Base-by-base conservation (phyloP, 2,329 filamentous ascomycete genomes). In the Ceratocystis harringtonii region DNA sequence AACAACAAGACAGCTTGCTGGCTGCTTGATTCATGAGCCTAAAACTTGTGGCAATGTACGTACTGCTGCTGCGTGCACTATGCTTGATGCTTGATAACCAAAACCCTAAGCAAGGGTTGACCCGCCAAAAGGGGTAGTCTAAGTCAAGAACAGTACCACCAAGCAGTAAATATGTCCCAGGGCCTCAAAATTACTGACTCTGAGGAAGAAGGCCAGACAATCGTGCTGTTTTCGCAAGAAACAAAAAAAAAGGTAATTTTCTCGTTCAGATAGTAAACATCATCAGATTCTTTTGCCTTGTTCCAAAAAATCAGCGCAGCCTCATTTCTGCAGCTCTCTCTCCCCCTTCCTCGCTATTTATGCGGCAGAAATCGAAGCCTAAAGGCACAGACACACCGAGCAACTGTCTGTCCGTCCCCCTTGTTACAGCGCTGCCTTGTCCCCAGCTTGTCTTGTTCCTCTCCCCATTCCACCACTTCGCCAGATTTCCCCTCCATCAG, bases 401-500 rank as follows among this genome's bases (percentile, higher is more conserved):
- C 36, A 41, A 22, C 45, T 10, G 48, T 25, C 36, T 41, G 17
- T 50, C 45, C 45, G 17, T 50, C 45, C 45, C 45, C 19, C 45
- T 50, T 41, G 36, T 41, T 41, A 41, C 36, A 41, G 36, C 36
- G 45, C 22, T 50, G 45, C 52, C 28, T 17, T 58, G 52, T 36
- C 28, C 28, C 52, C 52, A 30, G 52, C 19, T 57, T 28, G 30
- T 15, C 17, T n/a, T 30, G 12, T 10, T 36, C 22, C 52, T 30
- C 15, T 10, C 32, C 17, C 52, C 22, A 30, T 52, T 25, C 63
- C 52, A 52, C 43, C 63, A 43, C 66, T 65, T 63, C 63, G 19
- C 62, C 65, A 64, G 57, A 48, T 61, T 61, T 63, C 52, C 60
- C 63, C 66, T 66, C 62, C 62, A 64, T 62, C 48, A 62, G 36